A percentile compares a stretch with the other conserved stretches of the same genome.
phyloP scores from a whole-genome alignment of 305 asterid species.

The Fraxinus latifolia region DNA sequence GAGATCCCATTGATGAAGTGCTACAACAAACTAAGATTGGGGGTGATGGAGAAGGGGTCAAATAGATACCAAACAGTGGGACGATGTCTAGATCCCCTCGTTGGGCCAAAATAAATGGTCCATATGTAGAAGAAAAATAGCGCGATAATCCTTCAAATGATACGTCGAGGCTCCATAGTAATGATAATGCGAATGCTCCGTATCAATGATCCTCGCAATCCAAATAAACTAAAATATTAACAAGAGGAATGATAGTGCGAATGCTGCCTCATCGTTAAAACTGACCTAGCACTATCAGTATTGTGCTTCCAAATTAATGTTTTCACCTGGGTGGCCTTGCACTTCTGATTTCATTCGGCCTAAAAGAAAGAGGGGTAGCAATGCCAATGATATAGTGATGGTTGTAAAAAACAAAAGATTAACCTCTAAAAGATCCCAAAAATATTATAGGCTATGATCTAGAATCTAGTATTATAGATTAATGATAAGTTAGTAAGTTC shows the following conservation, averaged over 20 bases:
- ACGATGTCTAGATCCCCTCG: background rate
- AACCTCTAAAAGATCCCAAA: constrained; percentile 4
- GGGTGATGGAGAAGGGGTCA: background rate
- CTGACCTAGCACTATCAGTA: background rate
- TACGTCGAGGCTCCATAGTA: background rate
- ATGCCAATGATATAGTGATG: background rate
- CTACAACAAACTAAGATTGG: background rate
- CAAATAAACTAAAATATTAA: background rate
- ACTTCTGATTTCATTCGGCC: background rate
- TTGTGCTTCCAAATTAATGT: background rate
- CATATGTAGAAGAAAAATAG: background rate
- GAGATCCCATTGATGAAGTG: background rate
- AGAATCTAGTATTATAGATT: constrained; percentile 14
- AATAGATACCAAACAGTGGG: background rate
- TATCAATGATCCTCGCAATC: background rate
- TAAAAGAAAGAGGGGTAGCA: background rate
- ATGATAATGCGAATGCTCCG: background rate
- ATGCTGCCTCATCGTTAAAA: background rate
- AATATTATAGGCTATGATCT: background rate
- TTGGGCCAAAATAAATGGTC: background rate
- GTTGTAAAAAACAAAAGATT: background rate
- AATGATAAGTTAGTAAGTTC: constrained; percentile 4
- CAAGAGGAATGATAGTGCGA: background rate
- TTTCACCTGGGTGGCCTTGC: background rate
- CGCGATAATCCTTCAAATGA: background rate